Conservation (phyloP, 345 rosid species). For the Sonneratia caseolaris region DNA sequence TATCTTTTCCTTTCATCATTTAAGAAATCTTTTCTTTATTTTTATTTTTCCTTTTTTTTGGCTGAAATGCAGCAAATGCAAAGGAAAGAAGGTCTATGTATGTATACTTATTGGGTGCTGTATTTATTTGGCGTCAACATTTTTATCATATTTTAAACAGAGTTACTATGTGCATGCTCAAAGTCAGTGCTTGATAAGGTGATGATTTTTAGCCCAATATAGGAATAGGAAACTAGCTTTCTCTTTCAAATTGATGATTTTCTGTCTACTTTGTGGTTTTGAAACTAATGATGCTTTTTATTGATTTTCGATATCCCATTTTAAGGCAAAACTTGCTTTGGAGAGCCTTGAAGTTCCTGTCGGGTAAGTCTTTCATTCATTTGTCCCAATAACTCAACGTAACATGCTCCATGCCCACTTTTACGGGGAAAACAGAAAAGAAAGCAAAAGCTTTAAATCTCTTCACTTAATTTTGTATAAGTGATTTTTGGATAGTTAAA, state of each 20-base stretch:
- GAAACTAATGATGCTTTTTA: neutral
- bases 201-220: neutral
- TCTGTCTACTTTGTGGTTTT: neutral
- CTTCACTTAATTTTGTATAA: neutral
- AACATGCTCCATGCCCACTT: neutral
- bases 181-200: neutral
- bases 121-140: neutral
- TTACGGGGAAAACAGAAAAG: neutral
- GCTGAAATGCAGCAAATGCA: neutral
- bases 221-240: neutral
- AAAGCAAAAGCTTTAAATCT: neutral
- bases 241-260: neutral
- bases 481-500: neutral
- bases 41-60: neutral
- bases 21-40: neutral
- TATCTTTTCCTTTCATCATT: neutral
- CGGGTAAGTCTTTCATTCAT: slow-evolving; percentile 33
- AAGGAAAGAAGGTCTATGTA: neutral
- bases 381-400: neutral
- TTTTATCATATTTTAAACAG: neutral
- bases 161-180: neutral
- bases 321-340: slow-evolving; percentile 69
- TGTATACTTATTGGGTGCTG: neutral
- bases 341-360: slow-evolving; percentile 75
- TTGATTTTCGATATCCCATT: neutral